These are phyloP conservation scores for Uronychia setigera DNA, from an alignment of 73 alveolate genomes.

Conservation along the genomic window DNA sequence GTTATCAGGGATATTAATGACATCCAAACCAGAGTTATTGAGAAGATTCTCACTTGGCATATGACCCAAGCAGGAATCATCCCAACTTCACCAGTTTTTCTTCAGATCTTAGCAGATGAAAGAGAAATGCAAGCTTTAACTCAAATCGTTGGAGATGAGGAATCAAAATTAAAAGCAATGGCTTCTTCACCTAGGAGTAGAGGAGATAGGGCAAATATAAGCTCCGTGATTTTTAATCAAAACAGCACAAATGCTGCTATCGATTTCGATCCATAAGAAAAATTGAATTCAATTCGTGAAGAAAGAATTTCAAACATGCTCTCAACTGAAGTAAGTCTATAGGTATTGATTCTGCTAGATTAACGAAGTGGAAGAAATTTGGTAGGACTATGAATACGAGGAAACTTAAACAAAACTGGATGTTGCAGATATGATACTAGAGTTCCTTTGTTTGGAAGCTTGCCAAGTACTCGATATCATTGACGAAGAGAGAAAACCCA, in stretches of 20 bases:
- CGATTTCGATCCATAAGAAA: neutral
- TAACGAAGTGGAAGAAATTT: no score
- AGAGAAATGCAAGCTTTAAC: neutral
- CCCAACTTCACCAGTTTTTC: neutral
- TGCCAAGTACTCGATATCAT: no score
- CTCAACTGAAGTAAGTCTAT: neutral
- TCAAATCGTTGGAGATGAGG: neutral
- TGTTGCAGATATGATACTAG: no score
- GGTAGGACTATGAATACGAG: no score
- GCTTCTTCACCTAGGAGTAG: neutral
- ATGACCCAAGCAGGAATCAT: neutral
- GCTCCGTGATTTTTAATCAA: no score
- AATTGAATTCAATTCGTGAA: neutral
- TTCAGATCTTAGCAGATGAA: neutral
- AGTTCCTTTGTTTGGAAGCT: no score
- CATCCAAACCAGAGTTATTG: neutral
- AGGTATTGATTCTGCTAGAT: no score
- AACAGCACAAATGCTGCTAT: neutral
- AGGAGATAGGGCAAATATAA: no score
- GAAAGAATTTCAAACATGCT: neutral
- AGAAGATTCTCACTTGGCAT: neutral
- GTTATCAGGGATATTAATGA: neutral
- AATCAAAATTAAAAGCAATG: neutral
- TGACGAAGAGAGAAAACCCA: no score
- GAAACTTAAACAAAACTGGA: no score